Evolutionary conservation across 495 filamentous ascomycete species (phyloP), one percentile per base, ranked within the genome.

Genomic region (Trichoderma asperelloides): DNA sequence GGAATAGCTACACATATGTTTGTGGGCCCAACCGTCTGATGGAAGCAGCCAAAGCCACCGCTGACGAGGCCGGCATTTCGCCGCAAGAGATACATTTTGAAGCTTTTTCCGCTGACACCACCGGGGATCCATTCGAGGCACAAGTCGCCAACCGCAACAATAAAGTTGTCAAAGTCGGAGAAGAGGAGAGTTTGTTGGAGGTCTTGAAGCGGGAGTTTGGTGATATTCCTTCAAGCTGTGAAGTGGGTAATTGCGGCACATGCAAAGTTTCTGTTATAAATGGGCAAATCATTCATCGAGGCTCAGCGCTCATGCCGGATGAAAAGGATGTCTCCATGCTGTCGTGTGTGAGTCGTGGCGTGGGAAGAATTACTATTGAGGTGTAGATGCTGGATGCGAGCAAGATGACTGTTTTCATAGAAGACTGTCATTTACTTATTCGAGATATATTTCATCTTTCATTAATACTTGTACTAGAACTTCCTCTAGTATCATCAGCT

Each of bases 191-290:
- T 15, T 67, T 83, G 9, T 71, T 83, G 5, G 78, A 82, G 69
- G 75, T 77, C 15, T 67, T 83, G 39, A 72, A 75, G 66, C 69
- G 64, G 33, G 65, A 75, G 16, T 81, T 82, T 66, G 79, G 70
- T 2, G 70, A 72, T 18, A 77, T 85, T 0, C 78, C 79, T 30
- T 80, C 75, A 40, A 83, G 80, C 63, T 87, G 84, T 73, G 81
- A 82, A 72, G 80, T 82, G 6, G 85, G 84, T 0, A 87, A 86
- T 70, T 87, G 85, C 65, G 84, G 84, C 3, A 86, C 84, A n/a
- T 87, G 84, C 70, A 76, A 72, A 67, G 77, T 87, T 23, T 67
- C 65, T 16, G 69, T 86, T 57, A 81, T 75, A 71, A 74, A 69
- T 3, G 85, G 85, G 8, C 68, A 74, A 63, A 80, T 87, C 13